Base-by-base conservation (phyloP, 805 yeast genomes). In the Candida ovalis region DNA sequence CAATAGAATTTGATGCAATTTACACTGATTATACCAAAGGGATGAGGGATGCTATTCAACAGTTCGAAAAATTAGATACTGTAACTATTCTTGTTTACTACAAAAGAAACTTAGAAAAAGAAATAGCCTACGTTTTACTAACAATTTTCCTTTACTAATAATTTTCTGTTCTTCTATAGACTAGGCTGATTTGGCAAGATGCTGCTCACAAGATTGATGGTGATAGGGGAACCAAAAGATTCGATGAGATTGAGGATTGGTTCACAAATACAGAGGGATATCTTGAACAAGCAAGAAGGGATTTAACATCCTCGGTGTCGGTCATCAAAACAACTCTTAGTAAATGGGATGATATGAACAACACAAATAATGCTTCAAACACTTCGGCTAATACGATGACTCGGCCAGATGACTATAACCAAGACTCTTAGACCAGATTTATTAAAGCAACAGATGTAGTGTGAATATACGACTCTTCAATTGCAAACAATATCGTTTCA, bases 181-280 rank as follows among this genome's bases (percentile, higher is more conserved):
- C 45, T 44, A 46, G 64, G 17, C 48, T 58, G 15, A 47, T 55
- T 7, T 61, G 66, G 66, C 57, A 54, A 25, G 63, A 61, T 36
- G 48, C 63, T 1, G 66, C 60, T 1, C 51, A 54, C 40, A 49
- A 56, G 30, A 42, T 55, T 28, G 66, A 61, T 38, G 56, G 56
- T 15, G 53, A 48, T n/a, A 45, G 59, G n/a, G 57, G 62, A 10
- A 41, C 55, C 3, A 40, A 27, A 4, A 44, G 60, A 22, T 43
- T 61, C 15, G 40, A 50, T 23, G 37, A 32, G 3, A 40, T 54
- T 15, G 60, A 55, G 36, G 27, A 45, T 7, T 60, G 63, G 64
- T 46, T 57, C 1, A 27, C 44, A 3, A 49, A 53, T 18, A 44
- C 58, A 13, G 57, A 56, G 25, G 44, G 42, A 3, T 52, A 52